These are phyloP conservation scores for Saturnispora sekii DNA, from an alignment of 805 yeast genomes.

Conservation along the genomic window DNA sequence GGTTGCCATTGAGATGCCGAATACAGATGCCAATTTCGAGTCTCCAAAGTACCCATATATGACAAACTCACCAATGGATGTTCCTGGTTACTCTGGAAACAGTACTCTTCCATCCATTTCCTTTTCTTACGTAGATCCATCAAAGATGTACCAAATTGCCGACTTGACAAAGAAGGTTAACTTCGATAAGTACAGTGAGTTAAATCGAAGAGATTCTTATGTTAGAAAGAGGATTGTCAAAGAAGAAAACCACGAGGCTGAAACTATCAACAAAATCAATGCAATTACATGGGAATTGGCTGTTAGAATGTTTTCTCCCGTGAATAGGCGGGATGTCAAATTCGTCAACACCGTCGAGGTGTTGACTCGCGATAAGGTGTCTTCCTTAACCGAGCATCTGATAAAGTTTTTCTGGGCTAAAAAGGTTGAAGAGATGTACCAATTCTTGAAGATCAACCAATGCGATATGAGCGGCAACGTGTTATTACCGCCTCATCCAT, in stretches of 20 bases:
- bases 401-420: conserved; percentile 24
- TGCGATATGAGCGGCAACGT: conserved; percentile 12
- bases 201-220: conserved; percentile 8
- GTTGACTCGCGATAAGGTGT: conserved; percentile 16
- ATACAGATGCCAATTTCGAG: conserved; percentile 9
- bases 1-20: conserved; percentile 22
- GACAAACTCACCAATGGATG: background rate
- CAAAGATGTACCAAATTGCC: conserved; percentile 21
- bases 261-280: conserved; percentile 13
- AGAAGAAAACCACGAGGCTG: conserved; percentile 2
- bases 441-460: conserved; percentile 17
- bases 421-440: conserved; percentile 17
- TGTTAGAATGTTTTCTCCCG: conserved; percentile 11
- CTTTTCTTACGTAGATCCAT: conserved; percentile 22
- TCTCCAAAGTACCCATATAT: conserved; percentile 10
- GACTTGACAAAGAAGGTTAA: conserved; percentile 20
- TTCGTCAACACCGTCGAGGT: conserved; percentile 2
- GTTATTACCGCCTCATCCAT: conserved; percentile 10
- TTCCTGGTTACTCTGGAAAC: background rate
- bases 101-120: conserved; percentile 8
- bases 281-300: conserved; percentile 18
- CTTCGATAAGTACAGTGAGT: conserved; percentile 12
- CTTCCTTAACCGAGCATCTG: conserved; percentile 24
- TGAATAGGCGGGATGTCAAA: conserved; percentile 5
- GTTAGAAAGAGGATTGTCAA: conserved; percentile 6